Base-by-base conservation (phyloP, 805 yeast genomes). In the Wickerhamiella sorbophila region DNA sequence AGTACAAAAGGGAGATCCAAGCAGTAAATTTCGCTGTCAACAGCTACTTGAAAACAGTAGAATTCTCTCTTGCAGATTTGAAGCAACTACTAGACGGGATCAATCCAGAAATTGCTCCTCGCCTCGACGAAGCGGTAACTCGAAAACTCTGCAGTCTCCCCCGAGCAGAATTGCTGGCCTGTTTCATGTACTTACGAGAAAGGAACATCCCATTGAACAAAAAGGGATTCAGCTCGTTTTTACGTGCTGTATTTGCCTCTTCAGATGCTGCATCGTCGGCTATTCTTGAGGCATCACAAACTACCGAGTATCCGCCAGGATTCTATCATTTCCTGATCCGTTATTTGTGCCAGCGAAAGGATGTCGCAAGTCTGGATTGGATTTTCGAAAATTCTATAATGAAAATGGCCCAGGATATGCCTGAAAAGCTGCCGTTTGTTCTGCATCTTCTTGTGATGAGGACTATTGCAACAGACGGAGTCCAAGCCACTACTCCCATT, bases 401-500 rank as follows among this genome's bases (percentile, higher is more conserved):
- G 15, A 35, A 39, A 4, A 38, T 49, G 15, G 45, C 45, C 14
- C 38, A 29, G 8, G 5, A 22, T 10, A 18, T 34, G 29, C 49
- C 53, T 1, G 38, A 41, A 16, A 32, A 41, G 16, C 22, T 44
- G 6, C 41, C 41, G 2, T 29, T 50, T 4, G 43, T 50, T 6
- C 35, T 52, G 18, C 46, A 50, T n/a, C 41, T 51, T 10, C 48
- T 56, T 4, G 41, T 54, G 18, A 26, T 44, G 21, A 45, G 61
- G 14, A 51, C 55, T 1, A 41, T 54, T 6, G 53, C 50, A 5
- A 39, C 50, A 5, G 57, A 52, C 10, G 57, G 56, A 9, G 44
- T 57, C 14, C 50, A 42, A 14, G 47, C 52, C 3, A 50, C 55
- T 1, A 46, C 50, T 4, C 40, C 44, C 2, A 46, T 56, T 8